phyloP scores from a whole-genome alignment of 495 filamentous ascomycete species.

The Penicillium soppii region DNA sequence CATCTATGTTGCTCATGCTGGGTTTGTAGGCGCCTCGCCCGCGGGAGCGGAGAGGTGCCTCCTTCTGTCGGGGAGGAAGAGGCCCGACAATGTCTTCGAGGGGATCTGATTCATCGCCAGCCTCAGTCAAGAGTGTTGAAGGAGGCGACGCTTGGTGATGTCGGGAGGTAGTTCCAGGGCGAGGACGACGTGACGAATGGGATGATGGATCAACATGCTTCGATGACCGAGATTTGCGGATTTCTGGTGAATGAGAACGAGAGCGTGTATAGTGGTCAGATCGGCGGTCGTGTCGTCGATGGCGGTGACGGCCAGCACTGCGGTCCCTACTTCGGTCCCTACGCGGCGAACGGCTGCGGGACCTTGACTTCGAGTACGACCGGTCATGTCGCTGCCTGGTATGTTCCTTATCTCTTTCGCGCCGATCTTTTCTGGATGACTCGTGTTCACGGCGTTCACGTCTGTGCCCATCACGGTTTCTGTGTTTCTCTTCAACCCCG shows the following conservation, averaged over 20 bases:
- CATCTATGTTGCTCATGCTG: slow-evolving; percentile 68
- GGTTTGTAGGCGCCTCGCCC: slow-evolving; percentile 68
- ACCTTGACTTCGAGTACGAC: slow-evolving; percentile 28
- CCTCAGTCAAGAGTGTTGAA: slow-evolving; percentile 2
- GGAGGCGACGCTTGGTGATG: neutral
- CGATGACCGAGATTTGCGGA: slow-evolving; percentile 8
- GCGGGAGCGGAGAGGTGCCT: slow-evolving; percentile 53
- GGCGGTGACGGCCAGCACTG: slow-evolving; percentile 18
- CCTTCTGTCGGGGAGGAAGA: slow-evolving; percentile 52
- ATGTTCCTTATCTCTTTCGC: slow-evolving; percentile 13
- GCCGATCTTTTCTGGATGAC: slow-evolving; percentile 19
- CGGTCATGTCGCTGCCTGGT: slow-evolving; percentile 17
- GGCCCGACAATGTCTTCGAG: slow-evolving; percentile 81
- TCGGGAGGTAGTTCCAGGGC: slow-evolving; percentile 3
- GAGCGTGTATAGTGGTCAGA: slow-evolving; percentile 24
- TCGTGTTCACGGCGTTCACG: slow-evolving; percentile 8
- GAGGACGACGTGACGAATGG: slow-evolving; percentile 12
- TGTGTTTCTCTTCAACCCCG: slow-evolving; percentile 15
- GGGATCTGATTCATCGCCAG: slow-evolving; percentile 65
- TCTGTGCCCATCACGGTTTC: slow-evolving; percentile 20
- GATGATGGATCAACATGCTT: neutral
- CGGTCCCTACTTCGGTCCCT: slow-evolving; percentile 22
- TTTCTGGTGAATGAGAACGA: slow-evolving; percentile 29
- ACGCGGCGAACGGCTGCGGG: slow-evolving; percentile 36
- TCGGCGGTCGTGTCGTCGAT: slow-evolving; percentile 26